Base-by-base conservation (phyloP, 306 rosid genomes). In the Cyclanthera cordifolia region DNA sequence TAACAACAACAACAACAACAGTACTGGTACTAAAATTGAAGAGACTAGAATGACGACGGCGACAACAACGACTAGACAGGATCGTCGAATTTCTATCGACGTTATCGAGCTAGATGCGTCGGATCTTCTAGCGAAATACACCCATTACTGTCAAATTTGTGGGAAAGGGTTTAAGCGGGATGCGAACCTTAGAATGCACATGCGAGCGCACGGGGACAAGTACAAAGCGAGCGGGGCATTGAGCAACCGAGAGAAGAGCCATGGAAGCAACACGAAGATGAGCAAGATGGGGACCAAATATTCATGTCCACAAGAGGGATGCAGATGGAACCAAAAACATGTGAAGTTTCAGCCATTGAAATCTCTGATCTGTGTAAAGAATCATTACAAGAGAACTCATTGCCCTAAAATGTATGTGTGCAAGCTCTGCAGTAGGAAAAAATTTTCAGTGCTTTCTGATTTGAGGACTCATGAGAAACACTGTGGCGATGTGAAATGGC, bases 131-230 rank as follows among this genome's bases (percentile, higher is more conserved):
- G 98, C 98, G 0, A 93, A 87, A 83, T 93, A 89, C 86, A 93
- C 98, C 1, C 98, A 93, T 64, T 87, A 93, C 52, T 93, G 98
- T 57, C 89, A 84, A 53, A 86, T 89, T 37, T 93, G 98, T 48
- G 96, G 94, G 1, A 93, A 93, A 79, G 98, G 98, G 58, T 93
- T 93, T 53, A 89, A 89, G 80, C 76, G 98, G 0, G 98, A 93
- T 1, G 98, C 98, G 0, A 93, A 93, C 79, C 71, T 93, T 74
- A 79, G 98, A 80, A 93, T 89, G 95, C 98, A 93, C 74, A 93
- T 93, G 98, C 85, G 98, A 64, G 98, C 98, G 48, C 98, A 89
- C 41, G 98, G 98, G 0, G 96, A 93, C 58, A 90, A 89, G 81
- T 87, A 93, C 78, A 93, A 93, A 55, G 88, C 87, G 0, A 93